Conservation (phyloP, 805 yeast genomes). For the Metschnikowia borealis region DNA sequence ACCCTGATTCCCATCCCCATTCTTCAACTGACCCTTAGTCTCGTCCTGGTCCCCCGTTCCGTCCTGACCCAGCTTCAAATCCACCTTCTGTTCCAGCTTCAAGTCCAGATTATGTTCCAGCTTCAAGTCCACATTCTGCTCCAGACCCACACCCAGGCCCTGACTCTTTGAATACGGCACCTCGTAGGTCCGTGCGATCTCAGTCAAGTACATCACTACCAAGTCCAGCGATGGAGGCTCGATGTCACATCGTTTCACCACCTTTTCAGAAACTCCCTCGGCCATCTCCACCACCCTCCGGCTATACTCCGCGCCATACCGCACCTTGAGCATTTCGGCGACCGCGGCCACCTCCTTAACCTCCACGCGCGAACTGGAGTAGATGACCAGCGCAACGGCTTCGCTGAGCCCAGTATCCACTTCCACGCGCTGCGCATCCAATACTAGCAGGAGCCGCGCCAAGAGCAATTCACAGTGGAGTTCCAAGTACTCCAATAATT, state of each 20-base stretch:
- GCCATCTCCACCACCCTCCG: conserved; percentile 47
- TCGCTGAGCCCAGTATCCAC: conserved; percentile 66
- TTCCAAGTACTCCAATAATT: conserved; percentile 73
- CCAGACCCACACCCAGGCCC: conserved; percentile 26
- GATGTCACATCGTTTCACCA: conserved; percentile 56
- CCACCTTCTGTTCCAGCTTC: conserved; percentile 13
- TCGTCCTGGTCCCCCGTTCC: conserved; percentile 16
- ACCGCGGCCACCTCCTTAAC: conserved; percentile 63
- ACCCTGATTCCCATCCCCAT: no score
- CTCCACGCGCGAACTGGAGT: conserved; percentile 68
- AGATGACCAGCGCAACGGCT: conserved; percentile 68
- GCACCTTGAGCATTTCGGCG: conserved; percentile 56
- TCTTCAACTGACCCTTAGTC: not conserved
- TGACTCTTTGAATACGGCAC: conserved; percentile 55
- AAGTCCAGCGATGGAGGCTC: conserved; percentile 64
- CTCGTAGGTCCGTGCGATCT: conserved; percentile 75
- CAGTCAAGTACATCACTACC: conserved; percentile 67
- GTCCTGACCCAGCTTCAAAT: conserved; percentile 17
- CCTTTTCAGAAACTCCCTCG: conserved; percentile 61
- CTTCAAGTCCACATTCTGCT: conserved; percentile 12
- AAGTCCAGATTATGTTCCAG: conserved; percentile 10
- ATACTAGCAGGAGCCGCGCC: conserved; percentile 66
- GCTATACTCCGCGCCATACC: conserved; percentile 68
- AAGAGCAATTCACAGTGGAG: conserved; percentile 75
- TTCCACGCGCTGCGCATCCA: conserved; percentile 35